Conservation (phyloP, 2,329 filamentous ascomycete species). For the Paradendryphiella salina region DNA sequence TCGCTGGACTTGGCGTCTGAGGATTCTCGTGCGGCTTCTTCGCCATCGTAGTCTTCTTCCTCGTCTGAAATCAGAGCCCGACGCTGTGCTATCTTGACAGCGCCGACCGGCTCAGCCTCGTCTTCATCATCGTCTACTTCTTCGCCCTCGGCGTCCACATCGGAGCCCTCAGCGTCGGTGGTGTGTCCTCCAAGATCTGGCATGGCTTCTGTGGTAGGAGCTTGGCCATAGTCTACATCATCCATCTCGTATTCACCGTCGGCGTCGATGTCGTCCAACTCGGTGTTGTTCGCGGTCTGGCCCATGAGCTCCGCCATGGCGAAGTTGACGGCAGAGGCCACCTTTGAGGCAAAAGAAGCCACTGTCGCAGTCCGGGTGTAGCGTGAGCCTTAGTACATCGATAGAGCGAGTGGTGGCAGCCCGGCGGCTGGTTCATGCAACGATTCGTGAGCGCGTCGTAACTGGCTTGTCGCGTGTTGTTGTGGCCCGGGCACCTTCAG, state of each 20-base stretch:
- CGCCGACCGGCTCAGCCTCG: conserved; percentile 51
- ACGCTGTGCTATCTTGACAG: conserved; percentile 47
- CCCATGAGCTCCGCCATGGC: conserved; percentile 50
- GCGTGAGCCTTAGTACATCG: conserved; percentile 28
- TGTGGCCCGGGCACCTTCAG: conserved; percentile 9
- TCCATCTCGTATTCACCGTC: conserved; percentile 49
- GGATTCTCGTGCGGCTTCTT: conserved; percentile 46
- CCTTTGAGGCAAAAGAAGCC: conserved; percentile 44
- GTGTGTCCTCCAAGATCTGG: conserved; percentile 38
- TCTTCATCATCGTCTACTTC: conserved; percentile 58
- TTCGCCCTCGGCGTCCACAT: conserved; percentile 50
- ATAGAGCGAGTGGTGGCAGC: conserved; percentile 27
- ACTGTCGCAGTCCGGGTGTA: conserved; percentile 31
- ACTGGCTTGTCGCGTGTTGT: conserved; percentile 33
- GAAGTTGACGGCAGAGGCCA: conserved; percentile 49
- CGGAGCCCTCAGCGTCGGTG: conserved; percentile 49
- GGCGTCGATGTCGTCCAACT: conserved; percentile 43
- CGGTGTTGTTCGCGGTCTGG: conserved; percentile 37
- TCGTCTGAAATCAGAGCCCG: conserved; percentile 43
- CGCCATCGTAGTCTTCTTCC: conserved; percentile 47
- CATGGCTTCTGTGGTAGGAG: conserved; percentile 17
- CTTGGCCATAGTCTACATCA: conserved; percentile 39
- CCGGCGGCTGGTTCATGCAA: conserved; percentile 35
- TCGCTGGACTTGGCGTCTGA: conserved; percentile 45
- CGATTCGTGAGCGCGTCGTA: conserved; percentile 32